These are phyloP conservation scores for Diaporthe nobilis DNA, from an alignment of 2,329 filamentous ascomycete genomes.

Conservation along the genomic window DNA sequence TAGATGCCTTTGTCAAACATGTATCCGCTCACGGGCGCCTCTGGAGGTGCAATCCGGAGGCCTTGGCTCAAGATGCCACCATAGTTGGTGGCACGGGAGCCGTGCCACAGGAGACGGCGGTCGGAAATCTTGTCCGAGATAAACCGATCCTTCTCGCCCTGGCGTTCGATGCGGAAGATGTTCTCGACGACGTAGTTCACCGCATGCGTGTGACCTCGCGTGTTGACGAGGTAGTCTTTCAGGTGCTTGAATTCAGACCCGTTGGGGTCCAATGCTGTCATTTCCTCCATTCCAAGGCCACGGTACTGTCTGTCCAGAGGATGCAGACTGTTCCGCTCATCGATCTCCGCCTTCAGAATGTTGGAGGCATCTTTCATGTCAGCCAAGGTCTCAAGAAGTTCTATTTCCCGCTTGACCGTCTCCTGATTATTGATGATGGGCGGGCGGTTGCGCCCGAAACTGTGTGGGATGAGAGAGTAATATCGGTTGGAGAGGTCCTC, in stretches of 20 bases:
- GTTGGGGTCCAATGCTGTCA: constrained; percentile 74
- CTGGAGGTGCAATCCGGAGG: constrained; percentile 88
- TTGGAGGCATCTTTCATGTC: constrained; percentile 88
- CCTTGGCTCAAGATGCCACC: constrained; percentile 90
- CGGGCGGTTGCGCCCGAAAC: constrained; percentile 80
- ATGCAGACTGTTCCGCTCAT: constrained; percentile 68
- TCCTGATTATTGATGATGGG: constrained; percentile 72
- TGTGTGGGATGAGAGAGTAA: constrained; percentile 87
- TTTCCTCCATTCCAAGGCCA: constrained; percentile 80
- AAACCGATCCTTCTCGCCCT: constrained; percentile 80
- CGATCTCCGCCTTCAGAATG: constrained; percentile 78
- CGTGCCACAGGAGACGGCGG: constrained; percentile 88
- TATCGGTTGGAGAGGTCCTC: constrained; percentile 82
- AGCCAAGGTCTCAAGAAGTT: constrained; percentile 83
- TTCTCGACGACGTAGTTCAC: constrained; percentile 72
- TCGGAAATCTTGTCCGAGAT: constrained; percentile 70
- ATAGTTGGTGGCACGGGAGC: constrained; percentile 86
- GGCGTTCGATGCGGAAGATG: constrained; percentile 86
- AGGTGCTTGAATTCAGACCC: constrained; percentile 77
- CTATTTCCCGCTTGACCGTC: constrained; percentile 81
- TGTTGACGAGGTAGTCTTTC: constrained; percentile 75
- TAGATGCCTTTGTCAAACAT: constrained; percentile 96
- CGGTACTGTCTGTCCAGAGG: constrained; percentile 80
- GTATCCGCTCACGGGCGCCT: constrained; percentile 84
- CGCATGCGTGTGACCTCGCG: constrained; percentile 77